Base-by-base conservation (phyloP, 1,284 basidiomycete species). In the Phlebopus sp. region DNA sequence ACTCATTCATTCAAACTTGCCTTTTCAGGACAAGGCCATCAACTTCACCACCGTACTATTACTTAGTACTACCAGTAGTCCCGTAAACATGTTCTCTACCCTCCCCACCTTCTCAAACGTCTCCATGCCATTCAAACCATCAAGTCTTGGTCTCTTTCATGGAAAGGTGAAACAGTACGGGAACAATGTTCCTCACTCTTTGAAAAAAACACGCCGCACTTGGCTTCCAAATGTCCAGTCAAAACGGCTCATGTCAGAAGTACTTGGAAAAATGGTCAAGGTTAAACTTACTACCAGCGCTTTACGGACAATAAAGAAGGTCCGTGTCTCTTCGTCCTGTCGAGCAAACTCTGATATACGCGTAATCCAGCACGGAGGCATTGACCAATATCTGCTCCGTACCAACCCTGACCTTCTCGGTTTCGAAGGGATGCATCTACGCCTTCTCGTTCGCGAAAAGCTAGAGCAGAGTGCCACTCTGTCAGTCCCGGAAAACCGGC, bases 151-250 rank as follows among this genome's bases (percentile, higher is more conserved):
- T 45, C 81, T 92, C 1, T 92, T 88, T 64, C 88, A 91, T 49
- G 89, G 89, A 14, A 86, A 85, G 63, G 80, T 72, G 43, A 88
- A 85, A 54, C 85, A 82, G 57, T 85, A 82, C 55, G 93, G 93
- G 32, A 94, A 96, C 77, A 94, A 87, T 63, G 90, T 95, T 44
- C 92, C 93, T 0, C 88, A 91, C 68, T 96, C 92, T 18, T 84
- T 90, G 64, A 81, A 87, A 66, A 95, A 95, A 72, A 95, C 94
- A n/a, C 84, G 90, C 42, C 75, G 93, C 37, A 81, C 82, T 37
- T 97, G 93, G 93, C 72, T 90, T 21, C 90, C 93, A 19, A 97
- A 97, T 68, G 75, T 91, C 15, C 89, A 92, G 56, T 71, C 72
- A 49, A 90, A 91, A 64, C 78, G 81, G 2, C 58, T 92, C 39